Conservation (phyloP, 148 eudicot genomes). For the Rhododendron williamsianum region DNA sequence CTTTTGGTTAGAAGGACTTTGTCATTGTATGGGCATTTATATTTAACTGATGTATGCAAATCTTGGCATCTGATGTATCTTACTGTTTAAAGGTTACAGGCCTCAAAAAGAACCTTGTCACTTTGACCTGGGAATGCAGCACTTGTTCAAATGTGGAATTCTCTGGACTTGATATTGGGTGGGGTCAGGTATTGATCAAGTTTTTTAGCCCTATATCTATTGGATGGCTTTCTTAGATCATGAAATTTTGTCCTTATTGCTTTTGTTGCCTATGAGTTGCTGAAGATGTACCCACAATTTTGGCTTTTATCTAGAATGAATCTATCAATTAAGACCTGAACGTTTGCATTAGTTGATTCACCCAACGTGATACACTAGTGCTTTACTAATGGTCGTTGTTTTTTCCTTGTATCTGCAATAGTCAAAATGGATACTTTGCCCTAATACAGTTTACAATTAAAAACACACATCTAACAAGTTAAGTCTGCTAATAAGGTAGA, state of each 20-base stretch:
- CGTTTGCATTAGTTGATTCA: neutral
- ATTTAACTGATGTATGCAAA: no score
- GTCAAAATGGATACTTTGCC: neutral
- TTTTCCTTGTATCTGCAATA: neutral
- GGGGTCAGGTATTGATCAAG: constrained; percentile 75
- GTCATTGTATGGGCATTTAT: no score
- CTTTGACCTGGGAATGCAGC: constrained; percentile 49
- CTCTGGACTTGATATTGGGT: constrained; percentile 90
- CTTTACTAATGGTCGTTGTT: neutral
- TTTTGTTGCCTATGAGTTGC: neutral
- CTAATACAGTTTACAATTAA: neutral
- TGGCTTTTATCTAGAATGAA: neutral
- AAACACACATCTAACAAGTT: neutral
- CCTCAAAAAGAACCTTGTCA: constrained; percentile 56
- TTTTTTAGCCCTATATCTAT: neutral
- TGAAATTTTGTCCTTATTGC: neutral
- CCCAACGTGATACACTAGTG: neutral
- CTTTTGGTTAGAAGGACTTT: neutral
- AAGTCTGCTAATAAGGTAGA: neutral
- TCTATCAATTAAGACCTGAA: neutral
- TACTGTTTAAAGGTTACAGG: constrained; percentile 66
- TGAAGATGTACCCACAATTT: neutral
- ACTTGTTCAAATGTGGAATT: constrained; percentile 65
- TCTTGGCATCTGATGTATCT: neutral
- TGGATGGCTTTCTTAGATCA: neutral